A percentile compares a stretch with the other conserved stretches of the same genome.
Evolutionary conservation across 148 eudicot species (phyloP).

Genomic region (Selenicereus undatus): DNA sequence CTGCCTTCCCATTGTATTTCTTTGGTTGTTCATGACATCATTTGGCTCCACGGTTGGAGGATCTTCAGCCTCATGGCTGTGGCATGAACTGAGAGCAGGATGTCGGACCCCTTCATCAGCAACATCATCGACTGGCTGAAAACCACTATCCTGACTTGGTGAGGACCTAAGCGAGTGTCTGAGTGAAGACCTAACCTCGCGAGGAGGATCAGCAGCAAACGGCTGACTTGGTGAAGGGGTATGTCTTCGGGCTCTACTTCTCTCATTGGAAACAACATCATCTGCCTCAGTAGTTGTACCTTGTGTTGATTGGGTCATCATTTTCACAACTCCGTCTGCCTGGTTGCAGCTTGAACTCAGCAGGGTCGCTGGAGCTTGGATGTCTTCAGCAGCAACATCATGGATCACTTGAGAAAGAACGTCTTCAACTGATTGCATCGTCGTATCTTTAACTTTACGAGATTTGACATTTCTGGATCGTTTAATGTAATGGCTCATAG

Average conservation of each 20-base stretch:
- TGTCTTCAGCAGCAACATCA: constrained; percentile 19
- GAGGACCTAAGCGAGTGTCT: constrained; percentile 8
- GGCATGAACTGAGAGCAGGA: constrained; percentile 19
- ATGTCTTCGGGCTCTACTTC: neutral
- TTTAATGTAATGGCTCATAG: constrained; percentile 29
- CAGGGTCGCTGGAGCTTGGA: constrained; percentile 16
- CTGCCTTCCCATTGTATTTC: constrained; percentile 14
- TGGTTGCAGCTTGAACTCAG: constrained; percentile 15
- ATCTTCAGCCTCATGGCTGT: constrained; percentile 12
- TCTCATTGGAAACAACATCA: neutral
- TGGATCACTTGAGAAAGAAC: constrained; percentile 26
- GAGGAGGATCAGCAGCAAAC: constrained; percentile 7
- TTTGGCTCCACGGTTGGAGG: constrained; percentile 14
- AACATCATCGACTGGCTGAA: constrained; percentile 16
- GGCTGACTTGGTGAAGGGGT: constrained; percentile 23
- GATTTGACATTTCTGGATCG: neutral
- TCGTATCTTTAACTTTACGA: constrained; percentile 18
- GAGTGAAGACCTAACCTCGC: neutral
- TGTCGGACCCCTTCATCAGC: constrained; percentile 11
- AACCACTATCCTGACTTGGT: constrained; percentile 11
- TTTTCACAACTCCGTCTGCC: neutral
- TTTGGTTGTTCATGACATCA: constrained; percentile 11
- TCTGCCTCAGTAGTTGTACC: neutral
- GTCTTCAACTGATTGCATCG: constrained; percentile 23
- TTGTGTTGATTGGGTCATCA: neutral